Percentiles rank a stretch among this genome's conserved stretches.
phyloP scores from a whole-genome alignment of 805 yeast species.

The Pichia thaimueangensis region DNA sequence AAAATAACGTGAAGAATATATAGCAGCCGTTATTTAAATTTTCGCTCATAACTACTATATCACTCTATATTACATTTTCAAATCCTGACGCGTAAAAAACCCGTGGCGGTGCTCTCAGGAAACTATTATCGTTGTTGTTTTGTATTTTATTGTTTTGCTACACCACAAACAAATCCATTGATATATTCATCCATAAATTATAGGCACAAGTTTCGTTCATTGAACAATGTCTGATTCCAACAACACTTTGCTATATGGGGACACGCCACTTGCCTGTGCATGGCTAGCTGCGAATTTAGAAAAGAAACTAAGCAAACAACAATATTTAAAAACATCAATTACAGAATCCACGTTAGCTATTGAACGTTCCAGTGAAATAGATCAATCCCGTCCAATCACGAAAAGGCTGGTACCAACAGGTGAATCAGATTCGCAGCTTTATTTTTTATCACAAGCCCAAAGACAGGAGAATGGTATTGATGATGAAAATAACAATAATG shows the following conservation, averaged over 20 bases:
- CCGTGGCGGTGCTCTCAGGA: too few species aligned
- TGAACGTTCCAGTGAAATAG: constrained; percentile 32
- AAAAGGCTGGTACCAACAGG: not conserved
- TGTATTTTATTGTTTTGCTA: too few species aligned
- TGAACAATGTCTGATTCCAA: too few species aligned
- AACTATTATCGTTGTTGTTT: too few species aligned
- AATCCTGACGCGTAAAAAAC: too few species aligned
- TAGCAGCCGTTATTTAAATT: too few species aligned
- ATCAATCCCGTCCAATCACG: constrained; percentile 5
- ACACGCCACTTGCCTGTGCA: constrained; percentile 68
- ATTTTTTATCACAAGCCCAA: constrained; percentile 1
- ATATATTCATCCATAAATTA: too few species aligned
- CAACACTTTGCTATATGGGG: constrained; percentile 8
- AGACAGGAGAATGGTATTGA: not conserved
- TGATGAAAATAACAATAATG: not conserved
- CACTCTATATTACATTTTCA: too few species aligned
- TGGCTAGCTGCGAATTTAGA: constrained; percentile 93
- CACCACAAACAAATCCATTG: too few species aligned
- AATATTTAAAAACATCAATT: constrained; percentile 66
- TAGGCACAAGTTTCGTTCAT: too few species aligned
- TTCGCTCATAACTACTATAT: too few species aligned
- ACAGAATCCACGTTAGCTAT: constrained; percentile 61
- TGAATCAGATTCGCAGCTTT: constrained; percentile 13
- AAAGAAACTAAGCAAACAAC: constrained; percentile 64
- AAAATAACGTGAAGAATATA: too few species aligned